Evolutionary conservation across 306 rosid genomes (phyloP).

Genomic region (Prunus dulcis): DNA sequence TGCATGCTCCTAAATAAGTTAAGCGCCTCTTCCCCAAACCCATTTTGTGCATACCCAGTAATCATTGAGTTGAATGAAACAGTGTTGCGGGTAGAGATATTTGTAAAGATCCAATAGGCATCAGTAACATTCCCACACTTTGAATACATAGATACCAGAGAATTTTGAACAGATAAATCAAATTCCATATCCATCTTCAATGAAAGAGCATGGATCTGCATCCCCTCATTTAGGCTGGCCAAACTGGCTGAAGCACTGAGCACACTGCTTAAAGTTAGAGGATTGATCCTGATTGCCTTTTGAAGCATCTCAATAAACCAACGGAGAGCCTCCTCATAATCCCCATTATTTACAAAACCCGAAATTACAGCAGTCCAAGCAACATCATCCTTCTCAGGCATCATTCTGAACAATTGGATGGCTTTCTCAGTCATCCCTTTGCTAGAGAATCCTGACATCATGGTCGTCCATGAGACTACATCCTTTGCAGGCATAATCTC

Average conservation of each 20-base stretch:
- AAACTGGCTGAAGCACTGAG: slow-evolving; percentile 70
- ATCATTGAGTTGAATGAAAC: slow-evolving; percentile 67
- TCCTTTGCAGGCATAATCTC: slow-evolving; percentile 63
- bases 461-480: slow-evolving; percentile 67
- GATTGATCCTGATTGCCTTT: slow-evolving; percentile 44
- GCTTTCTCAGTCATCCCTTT: slow-evolving; percentile 54
- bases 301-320: slow-evolving; percentile 62
- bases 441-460: slow-evolving; percentile 57
- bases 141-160: slow-evolving; percentile 71
- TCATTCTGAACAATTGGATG: slow-evolving; percentile 48
- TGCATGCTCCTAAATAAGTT: slow-evolving; percentile 53
- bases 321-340: slow-evolving; percentile 55
- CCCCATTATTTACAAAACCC: slow-evolving; percentile 61
- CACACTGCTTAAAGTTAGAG: slow-evolving; percentile 63
- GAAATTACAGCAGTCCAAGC: slow-evolving; percentile 86
- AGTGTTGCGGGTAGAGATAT: slow-evolving; percentile 45
- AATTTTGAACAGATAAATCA: slow-evolving; percentile 67
- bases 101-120: slow-evolving; percentile 53
- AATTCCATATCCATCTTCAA: slow-evolving; percentile 54
- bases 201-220: slow-evolving; percentile 58
- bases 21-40: slow-evolving; percentile 63
- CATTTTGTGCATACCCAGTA: slow-evolving; percentile 76
- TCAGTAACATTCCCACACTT: slow-evolving; percentile 69
- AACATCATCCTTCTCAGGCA: slow-evolving; percentile 64
- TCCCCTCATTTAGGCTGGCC: slow-evolving; percentile 60